Evolutionary conservation across 2,329 filamentous ascomycete species (phyloP).

Genomic region (Botrytis galanthina): DNA sequence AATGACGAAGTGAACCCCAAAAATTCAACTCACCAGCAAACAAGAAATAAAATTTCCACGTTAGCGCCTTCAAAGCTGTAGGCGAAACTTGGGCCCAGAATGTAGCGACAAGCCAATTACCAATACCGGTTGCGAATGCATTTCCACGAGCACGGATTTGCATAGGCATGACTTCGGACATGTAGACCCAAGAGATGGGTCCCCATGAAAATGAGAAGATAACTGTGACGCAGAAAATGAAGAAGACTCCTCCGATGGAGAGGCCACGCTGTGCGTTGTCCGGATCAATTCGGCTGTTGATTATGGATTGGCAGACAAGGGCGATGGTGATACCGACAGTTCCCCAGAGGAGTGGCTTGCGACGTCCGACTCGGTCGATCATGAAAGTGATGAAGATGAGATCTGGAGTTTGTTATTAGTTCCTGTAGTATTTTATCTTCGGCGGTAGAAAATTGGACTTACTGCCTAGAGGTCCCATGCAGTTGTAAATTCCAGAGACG

Average conservation of each 20-base stretch:
- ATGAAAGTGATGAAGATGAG: conserved; percentile 59
- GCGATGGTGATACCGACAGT: conserved; percentile 54
- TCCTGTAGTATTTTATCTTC: not conserved
- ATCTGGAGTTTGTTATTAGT: conserved; percentile 40
- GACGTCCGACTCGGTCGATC: conserved; percentile 52
- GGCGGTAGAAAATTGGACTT: conserved; percentile 6
- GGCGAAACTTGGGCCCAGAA: conserved; percentile 59
- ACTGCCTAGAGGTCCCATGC: conserved; percentile 51
- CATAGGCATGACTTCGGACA: conserved; percentile 65
- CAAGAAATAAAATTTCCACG: conserved; percentile 57
- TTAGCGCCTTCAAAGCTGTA: conserved; percentile 48
- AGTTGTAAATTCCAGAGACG: conserved; percentile 60
- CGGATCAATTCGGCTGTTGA: conserved; percentile 50
- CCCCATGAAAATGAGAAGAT: conserved; percentile 61
- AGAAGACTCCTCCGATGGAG: conserved; percentile 61
- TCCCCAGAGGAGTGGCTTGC: conserved; percentile 53
- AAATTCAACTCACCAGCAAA: conserved; percentile 43
- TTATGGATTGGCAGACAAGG: conserved; percentile 57
- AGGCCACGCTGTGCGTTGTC: conserved; percentile 45
- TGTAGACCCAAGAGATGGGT: conserved; percentile 62
- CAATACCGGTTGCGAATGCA: conserved; percentile 56
- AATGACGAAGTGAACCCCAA: not conserved
- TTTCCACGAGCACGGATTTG: conserved; percentile 60
- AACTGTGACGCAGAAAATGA: conserved; percentile 61
- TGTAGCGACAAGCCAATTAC: conserved; percentile 59